A percentile compares a stretch with the other conserved stretches of the same genome.
These are phyloP conservation scores for Heliamphora exappendiculata DNA, from an alignment of 148 eudicot species.

Conservation along the genomic window DNA sequence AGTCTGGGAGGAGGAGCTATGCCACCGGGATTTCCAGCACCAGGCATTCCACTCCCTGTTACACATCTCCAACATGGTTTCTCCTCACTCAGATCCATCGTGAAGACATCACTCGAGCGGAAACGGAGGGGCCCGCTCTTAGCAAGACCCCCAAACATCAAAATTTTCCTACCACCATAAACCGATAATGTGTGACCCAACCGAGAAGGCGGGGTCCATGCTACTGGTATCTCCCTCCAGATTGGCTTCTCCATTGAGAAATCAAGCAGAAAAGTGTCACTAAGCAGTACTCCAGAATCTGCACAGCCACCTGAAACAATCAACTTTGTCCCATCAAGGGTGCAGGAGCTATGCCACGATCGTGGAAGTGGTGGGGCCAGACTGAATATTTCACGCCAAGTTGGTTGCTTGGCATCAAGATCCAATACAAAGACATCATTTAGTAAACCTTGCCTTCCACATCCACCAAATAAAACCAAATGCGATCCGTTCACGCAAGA, in stretches of 20 bases:
- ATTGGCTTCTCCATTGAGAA: conserved; percentile 84
- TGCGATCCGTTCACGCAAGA: conserved; percentile 80
- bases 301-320: conserved; percentile 97
- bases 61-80: conserved; percentile 92
- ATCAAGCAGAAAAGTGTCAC: conserved; percentile 89
- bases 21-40: conserved; percentile 93
- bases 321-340: conserved; percentile 86
- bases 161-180: conserved; percentile 84
- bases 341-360: conserved; percentile 98
- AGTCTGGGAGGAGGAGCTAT: conserved; percentile 91
- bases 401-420: conserved; percentile 79
- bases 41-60: conserved; percentile 90
- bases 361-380: conserved; percentile 89
- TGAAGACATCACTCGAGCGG: conserved; percentile 81
- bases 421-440: conserved; percentile 87
- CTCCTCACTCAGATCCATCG: conserved; percentile 84
- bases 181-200: conserved; percentile 87
- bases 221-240: conserved; percentile 87
- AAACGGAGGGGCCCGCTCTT: conserved; percentile 85
- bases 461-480: conserved; percentile 88
- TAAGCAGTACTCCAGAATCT: conserved; percentile 89
- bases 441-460: conserved; percentile 80
- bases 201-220: conserved; percentile 96
- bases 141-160: conserved; percentile 96
- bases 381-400: conserved; percentile 94